These are phyloP conservation scores for Mariannaea sp. DNA, from an alignment of 2,329 filamentous ascomycete genomes.

Conservation along the genomic window DNA sequence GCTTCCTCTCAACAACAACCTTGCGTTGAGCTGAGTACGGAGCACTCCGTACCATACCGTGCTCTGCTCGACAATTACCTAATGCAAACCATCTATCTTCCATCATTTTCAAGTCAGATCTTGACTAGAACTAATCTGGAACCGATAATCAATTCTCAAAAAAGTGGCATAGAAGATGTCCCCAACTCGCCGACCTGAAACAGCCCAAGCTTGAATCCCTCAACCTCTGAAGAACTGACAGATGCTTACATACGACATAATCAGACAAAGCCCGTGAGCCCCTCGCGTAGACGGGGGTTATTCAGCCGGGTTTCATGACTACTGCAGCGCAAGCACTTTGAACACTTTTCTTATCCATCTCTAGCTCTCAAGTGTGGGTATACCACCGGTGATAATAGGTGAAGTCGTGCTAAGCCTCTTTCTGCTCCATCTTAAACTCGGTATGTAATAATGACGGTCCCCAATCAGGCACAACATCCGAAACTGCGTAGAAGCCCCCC, in stretches of 20 bases:
- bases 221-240: constrained; percentile 18
- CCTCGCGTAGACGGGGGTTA: too few relatives aligned
- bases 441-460: constrained; percentile 17
- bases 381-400: not conserved
- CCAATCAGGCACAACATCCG: constrained; percentile 25
- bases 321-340: not conserved
- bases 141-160: too few relatives aligned
- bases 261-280: too few relatives aligned
- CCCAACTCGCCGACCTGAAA: constrained; percentile 18
- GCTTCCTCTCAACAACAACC: not conserved
- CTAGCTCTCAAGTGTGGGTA: not conserved
- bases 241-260: too few relatives aligned
- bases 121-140: not conserved
- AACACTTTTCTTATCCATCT: not conserved
- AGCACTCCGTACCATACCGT: too few relatives aligned
- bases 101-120: constrained; percentile 11
- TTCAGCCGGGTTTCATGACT: too few relatives aligned
- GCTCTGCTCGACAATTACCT: too few relatives aligned
- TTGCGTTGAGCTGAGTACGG: not conserved
- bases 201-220: constrained; percentile 13
- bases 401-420: not conserved
- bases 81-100: constrained; percentile 1
- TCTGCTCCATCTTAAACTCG: not conserved
- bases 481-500: constrained; percentile 29
- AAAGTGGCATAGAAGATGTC: constrained; percentile 4